These are phyloP conservation scores for Pinus taeda DNA, from an alignment of 75 land plant species.

Conservation along the genomic window DNA sequence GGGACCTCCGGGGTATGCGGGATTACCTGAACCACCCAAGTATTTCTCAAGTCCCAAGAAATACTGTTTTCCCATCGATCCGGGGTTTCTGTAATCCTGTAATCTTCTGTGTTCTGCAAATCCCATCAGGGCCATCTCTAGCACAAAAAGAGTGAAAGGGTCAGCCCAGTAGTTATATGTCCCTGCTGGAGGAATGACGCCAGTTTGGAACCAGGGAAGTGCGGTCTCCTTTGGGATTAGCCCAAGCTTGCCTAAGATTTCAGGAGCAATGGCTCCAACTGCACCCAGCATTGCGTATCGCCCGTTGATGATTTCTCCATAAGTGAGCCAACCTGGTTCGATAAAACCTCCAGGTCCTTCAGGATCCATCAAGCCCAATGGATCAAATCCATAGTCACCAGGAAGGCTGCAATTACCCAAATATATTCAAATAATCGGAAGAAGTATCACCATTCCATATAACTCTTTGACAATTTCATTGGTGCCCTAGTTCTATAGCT, in stretches of 20 bases:
- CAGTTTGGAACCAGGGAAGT: conserved; percentile 79
- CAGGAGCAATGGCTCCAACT: conserved; percentile 84
- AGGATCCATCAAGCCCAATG: conserved; percentile 88
- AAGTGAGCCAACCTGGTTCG: conserved; percentile 86
- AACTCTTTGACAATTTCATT: too few species aligned
- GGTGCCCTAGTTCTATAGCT: too few species aligned
- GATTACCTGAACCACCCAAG: conserved; percentile 87
- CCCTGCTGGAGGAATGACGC: conserved; percentile 91
- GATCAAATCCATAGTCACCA: conserved; percentile 95
- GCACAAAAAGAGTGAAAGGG: conserved; percentile 82
- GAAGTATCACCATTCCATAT: too few species aligned
- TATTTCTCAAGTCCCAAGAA: conserved; percentile 89
- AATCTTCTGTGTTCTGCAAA: conserved; percentile 90
- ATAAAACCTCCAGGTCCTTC: conserved; percentile 97
- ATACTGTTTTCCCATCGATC: conserved; percentile 94
- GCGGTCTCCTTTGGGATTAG: conserved; percentile 91
- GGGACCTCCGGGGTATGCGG: conserved; percentile 95
- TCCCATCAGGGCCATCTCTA: conserved; percentile 92
- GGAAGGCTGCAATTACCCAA: conserved; percentile 50
- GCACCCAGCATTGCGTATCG: conserved; percentile 94
- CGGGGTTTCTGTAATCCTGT: conserved; percentile 87
- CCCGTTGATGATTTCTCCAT: conserved; percentile 90
- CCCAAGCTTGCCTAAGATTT: conserved; percentile 80
- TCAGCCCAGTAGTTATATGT: conserved; percentile 98
- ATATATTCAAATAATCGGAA: too few species aligned